A percentile compares a stretch with the other conserved stretches of the same genome.
phyloP scores from a whole-genome alignment of 352 stramenopile genomes.

The Phytopythium litorale region DNA sequence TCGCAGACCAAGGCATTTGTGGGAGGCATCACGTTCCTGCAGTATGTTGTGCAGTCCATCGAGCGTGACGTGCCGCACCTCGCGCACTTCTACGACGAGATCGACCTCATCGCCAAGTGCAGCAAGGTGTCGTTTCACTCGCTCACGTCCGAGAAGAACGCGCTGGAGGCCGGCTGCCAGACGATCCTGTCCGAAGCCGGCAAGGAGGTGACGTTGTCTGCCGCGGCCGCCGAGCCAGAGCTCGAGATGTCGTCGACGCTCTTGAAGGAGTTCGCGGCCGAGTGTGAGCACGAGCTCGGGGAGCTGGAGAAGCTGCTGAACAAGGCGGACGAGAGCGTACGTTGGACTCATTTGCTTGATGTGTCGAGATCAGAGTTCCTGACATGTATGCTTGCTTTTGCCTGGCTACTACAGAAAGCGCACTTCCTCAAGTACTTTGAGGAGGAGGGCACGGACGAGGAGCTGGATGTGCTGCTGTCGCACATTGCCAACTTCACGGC shows the following conservation, averaged over 20 bases:
- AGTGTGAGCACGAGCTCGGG: constrained; percentile 57
- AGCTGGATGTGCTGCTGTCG: constrained; percentile 67
- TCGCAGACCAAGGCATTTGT: constrained; percentile 87
- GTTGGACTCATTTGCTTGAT: constrained; percentile 8
- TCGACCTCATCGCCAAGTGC: constrained; percentile 69
- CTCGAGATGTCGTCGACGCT: constrained; percentile 39
- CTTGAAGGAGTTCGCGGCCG: constrained; percentile 51
- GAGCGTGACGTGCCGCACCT: constrained; percentile 76
- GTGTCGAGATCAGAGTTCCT: not conserved
- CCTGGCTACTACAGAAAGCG: constrained; percentile 37
- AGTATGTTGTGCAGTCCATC: constrained; percentile 86
- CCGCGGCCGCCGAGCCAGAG: constrained; percentile 22
- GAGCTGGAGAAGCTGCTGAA: constrained; percentile 45
- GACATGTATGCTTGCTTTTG: not conserved
- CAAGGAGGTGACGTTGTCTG: constrained; percentile 13
- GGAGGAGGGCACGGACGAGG: constrained; percentile 74
- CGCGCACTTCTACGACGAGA: constrained; percentile 70
- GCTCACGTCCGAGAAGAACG: constrained; percentile 66
- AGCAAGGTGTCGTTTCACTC: constrained; percentile 67
- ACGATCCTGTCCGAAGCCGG: constrained; percentile 51
- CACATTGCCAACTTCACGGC: constrained; percentile 73
- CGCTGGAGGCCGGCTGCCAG: constrained; percentile 58
- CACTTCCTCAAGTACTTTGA: constrained; percentile 83
- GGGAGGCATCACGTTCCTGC: constrained; percentile 74
- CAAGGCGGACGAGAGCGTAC: constrained; percentile 46